A percentile compares a stretch with the other conserved stretches of the same genome.
Conservation (phyloP, 78 protist genomes). For the Chrysochromulina parva region DNA sequence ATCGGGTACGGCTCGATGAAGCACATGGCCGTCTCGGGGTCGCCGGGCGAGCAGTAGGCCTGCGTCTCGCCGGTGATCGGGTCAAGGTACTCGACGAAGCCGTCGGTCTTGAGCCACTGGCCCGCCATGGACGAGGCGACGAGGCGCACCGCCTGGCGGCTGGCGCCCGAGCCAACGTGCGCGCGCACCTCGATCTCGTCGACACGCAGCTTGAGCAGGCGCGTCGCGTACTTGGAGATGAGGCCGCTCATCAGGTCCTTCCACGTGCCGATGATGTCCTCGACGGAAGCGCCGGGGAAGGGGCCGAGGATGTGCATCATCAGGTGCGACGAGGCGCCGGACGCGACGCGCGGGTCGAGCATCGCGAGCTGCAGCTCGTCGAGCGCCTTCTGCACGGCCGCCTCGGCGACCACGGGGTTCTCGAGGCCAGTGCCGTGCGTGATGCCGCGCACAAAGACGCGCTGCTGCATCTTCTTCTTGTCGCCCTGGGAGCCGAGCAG, state of each 20-base stretch:
- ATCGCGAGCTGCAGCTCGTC: slow-evolving; percentile 78
- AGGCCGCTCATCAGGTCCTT: slow-evolving; percentile 18
- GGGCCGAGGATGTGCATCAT: slow-evolving; percentile 85
- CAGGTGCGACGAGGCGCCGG: slow-evolving; percentile 56
- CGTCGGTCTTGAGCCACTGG: slow-evolving; percentile 40
- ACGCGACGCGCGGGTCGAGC: background rate
- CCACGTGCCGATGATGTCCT: background rate
- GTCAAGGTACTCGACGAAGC: slow-evolving; percentile 43
- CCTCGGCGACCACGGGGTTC: background rate
- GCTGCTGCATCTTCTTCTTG: slow-evolving; percentile 41
- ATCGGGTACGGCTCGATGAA: slow-evolving; percentile 1
- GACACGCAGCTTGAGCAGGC: slow-evolving; percentile 74
- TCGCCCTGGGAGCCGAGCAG: slow-evolving; percentile 24
- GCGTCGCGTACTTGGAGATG: slow-evolving; percentile 64
- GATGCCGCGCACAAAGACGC: slow-evolving; percentile 34
- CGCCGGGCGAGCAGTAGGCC: background rate
- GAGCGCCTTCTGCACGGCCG: slow-evolving; percentile 58
- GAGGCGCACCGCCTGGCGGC: slow-evolving; percentile 27
- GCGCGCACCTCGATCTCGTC: slow-evolving; percentile 80
- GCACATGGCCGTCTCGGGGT: background rate
- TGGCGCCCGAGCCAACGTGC: background rate
- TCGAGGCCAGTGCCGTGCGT: slow-evolving; percentile 8
- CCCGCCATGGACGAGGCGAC: slow-evolving; percentile 39
- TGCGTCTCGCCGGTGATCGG: slow-evolving; percentile 45
- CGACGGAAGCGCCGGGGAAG: slow-evolving; percentile 48